These are phyloP conservation scores for Rhytidiadelphus loreus DNA, from an alignment of 225 moss, liverwort and hornwort genomes.

Conservation along the genomic window DNA sequence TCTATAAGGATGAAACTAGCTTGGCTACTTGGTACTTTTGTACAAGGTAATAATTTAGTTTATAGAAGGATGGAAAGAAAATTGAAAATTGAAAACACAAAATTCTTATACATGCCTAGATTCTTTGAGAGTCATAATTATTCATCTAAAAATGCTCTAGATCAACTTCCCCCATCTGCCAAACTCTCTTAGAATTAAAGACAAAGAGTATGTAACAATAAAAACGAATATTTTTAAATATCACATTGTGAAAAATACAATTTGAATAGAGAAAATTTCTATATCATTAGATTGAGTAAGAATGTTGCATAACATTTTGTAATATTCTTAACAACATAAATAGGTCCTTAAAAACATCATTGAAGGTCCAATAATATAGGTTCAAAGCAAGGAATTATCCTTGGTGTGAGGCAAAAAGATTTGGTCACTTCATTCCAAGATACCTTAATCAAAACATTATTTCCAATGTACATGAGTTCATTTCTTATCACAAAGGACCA, in stretches of 20 bases:
- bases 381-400: too few relatives aligned
- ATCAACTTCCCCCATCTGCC: neutral
- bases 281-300: neutral
- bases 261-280: neutral
- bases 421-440: too few relatives aligned
- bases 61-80: neutral
- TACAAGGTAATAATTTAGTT: rapidly evolving
- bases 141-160: neutral
- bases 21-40: neutral
- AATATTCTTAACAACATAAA: neutral
- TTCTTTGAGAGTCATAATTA: neutral
- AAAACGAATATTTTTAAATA: too few relatives aligned
- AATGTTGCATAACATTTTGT: neutral
- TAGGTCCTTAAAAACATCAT: neutral
- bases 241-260: neutral
- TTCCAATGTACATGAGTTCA: too few relatives aligned
- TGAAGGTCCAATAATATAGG: neutral
- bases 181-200: neutral
- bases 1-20: neutral
- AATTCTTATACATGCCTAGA: too few relatives aligned
- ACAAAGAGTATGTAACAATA: rapidly evolving
- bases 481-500: neutral
- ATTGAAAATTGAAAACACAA: neutral
- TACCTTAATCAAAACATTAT: too few relatives aligned
- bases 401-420: too few relatives aligned